These are phyloP conservation scores for Kondoa malvinella DNA, from an alignment of 768 basidiomycete genomes.

Conservation along the genomic window DNA sequence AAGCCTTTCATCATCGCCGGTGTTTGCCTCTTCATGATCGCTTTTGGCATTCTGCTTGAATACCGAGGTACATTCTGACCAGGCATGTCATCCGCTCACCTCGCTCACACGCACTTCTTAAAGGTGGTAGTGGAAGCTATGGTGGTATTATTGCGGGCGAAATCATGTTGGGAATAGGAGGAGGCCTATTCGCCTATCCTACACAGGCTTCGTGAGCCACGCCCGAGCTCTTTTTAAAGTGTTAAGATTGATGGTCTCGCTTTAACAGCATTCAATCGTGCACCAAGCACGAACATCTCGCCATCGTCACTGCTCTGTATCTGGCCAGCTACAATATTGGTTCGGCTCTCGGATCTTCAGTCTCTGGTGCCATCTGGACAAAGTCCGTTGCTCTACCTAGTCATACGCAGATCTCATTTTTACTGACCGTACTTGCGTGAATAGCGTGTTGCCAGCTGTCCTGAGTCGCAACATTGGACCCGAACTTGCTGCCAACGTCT, in stretches of 20 bases:
- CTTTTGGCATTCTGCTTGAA: slow-evolving; percentile 29
- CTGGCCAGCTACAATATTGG: slow-evolving; percentile 22
- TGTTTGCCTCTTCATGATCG: slow-evolving; percentile 25
- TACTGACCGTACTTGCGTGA: neutral
- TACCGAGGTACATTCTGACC: slow-evolving; percentile 15
- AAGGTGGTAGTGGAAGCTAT: slow-evolving; percentile 10
- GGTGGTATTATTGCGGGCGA: slow-evolving; percentile 27
- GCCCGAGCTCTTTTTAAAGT: too few species aligned
- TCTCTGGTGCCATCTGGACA: slow-evolving; percentile 32
- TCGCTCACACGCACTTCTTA: too few species aligned
- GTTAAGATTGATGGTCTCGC: too few species aligned
- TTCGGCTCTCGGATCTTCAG: slow-evolving; percentile 20
- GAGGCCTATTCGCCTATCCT: slow-evolving; percentile 26
- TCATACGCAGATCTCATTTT: neutral
- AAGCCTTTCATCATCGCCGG: slow-evolving; percentile 29
- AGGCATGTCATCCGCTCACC: neutral
- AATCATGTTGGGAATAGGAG: slow-evolving; percentile 26
- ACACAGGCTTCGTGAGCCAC: too few species aligned
- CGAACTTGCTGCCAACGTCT: slow-evolving; percentile 25
- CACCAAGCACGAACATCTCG: slow-evolving; percentile 23
- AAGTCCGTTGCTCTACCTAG: slow-evolving; percentile 12
- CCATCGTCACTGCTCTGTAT: slow-evolving; percentile 24
- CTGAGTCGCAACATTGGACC: slow-evolving; percentile 14
- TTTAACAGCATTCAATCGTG: slow-evolving; percentile 27
- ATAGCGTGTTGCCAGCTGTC: slow-evolving; percentile 22